Evolutionary conservation across 495 filamentous ascomycete species (phyloP).

Genomic region (Monascus purpureus): DNA sequence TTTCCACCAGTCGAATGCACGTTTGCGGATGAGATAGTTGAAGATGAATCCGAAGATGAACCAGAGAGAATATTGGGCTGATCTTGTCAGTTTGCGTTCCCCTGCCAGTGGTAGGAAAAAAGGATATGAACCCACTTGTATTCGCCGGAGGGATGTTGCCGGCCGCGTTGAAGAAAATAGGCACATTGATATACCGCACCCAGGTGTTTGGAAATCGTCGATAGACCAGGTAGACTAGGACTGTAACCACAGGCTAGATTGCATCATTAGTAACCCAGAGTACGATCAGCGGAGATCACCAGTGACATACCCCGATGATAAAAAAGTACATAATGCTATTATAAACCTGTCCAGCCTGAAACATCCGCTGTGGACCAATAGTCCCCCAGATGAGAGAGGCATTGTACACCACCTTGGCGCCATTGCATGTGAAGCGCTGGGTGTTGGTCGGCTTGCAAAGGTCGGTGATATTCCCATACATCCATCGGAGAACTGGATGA

Average conservation of each 20-base stretch:
- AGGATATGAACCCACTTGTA: conserved; percentile 8
- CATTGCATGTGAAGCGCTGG: conserved; percentile 39
- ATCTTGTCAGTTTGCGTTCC: conserved; percentile 3
- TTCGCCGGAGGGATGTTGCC: conserved; percentile 28
- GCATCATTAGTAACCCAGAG: too few species aligned
- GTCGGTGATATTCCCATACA: conserved; percentile 28
- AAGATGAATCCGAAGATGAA: conserved; percentile 43
- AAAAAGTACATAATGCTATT: conserved; percentile 25
- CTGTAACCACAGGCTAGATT: conserved; percentile 9
- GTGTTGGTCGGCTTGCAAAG: conserved; percentile 19
- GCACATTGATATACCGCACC: conserved; percentile 25
- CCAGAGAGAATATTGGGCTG: conserved; percentile 34
- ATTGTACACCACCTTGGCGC: conserved; percentile 38
- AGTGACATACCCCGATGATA: conserved; percentile 20
- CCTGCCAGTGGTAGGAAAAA: too few species aligned
- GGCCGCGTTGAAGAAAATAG: conserved; percentile 30
- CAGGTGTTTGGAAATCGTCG: conserved; percentile 23
- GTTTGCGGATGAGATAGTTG: conserved; percentile 42
- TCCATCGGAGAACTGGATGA: conserved; percentile 35
- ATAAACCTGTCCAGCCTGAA: conserved; percentile 22
- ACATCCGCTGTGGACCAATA: conserved; percentile 28
- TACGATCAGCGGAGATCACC: too few species aligned
- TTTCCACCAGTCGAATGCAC: conserved; percentile 49
- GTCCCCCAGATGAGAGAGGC: conserved; percentile 30
- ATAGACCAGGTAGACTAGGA: conserved; percentile 21